These are phyloP conservation scores for Candida nanaspora DNA, from an alignment of 805 yeast genomes.

Conservation along the genomic window DNA sequence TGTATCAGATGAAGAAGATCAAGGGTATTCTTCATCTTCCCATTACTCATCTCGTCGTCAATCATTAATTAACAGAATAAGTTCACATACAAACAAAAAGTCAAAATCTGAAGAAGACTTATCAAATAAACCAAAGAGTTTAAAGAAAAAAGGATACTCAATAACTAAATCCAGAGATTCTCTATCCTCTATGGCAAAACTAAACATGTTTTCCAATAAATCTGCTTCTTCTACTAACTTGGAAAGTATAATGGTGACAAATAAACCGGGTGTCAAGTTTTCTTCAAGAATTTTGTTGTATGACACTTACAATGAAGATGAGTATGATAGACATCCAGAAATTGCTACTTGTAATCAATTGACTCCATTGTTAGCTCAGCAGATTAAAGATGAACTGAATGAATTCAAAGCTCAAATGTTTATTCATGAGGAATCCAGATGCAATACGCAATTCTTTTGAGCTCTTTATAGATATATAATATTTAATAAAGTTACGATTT, in stretches of 20 bases:
- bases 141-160: slow-evolving; percentile 6
- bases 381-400: slow-evolving; percentile 80
- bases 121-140: slow-evolving; percentile 8
- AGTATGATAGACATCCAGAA: slow-evolving; percentile 91
- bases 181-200: slow-evolving; percentile 1
- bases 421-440: slow-evolving; percentile 69
- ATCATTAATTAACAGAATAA: too few species aligned
- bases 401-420: slow-evolving; percentile 73
- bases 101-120: too few species aligned
- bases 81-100: too few species aligned
- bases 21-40: neutral
- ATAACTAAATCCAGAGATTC: slow-evolving; percentile 1
- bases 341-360: slow-evolving; percentile 86
- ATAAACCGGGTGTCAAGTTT: slow-evolving; percentile 37
- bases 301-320: slow-evolving; percentile 76
- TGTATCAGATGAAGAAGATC: too few species aligned
- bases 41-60: neutral
- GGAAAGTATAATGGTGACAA: neutral
- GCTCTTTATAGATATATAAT: too few species aligned
- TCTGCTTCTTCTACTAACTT: neutral
- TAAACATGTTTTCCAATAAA: slow-evolving; percentile 1
- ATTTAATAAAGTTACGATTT: too few species aligned
- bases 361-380: slow-evolving; percentile 81
- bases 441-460: slow-evolving; percentile 78
- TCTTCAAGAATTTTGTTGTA: slow-evolving; percentile 77